Conservation (phyloP, 306 rosid species). For the Glycine tomentella region DNA sequence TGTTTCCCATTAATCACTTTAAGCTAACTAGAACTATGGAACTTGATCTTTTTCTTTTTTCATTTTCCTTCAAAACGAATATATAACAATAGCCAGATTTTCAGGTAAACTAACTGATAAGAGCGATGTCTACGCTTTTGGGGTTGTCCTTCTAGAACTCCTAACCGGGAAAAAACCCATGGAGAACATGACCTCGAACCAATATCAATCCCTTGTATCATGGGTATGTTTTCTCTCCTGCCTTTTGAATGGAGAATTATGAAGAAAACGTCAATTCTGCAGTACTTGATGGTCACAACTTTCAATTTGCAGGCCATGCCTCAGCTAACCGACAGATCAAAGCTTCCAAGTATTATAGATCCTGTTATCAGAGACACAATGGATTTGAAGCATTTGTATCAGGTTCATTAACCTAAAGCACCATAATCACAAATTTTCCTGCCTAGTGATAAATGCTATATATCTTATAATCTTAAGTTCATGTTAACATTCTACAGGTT, state of each 20-base stretch:
- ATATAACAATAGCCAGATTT: slow-evolving; percentile 32
- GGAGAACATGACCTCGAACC: slow-evolving; percentile 62
- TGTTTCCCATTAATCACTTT: background rate
- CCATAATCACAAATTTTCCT: slow-evolving; percentile 22
- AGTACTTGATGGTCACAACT: slow-evolving; percentile 32
- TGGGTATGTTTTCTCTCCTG: slow-evolving; percentile 65
- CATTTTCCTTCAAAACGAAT: slow-evolving; percentile 20
- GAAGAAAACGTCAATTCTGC: slow-evolving; percentile 19
- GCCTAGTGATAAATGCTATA: slow-evolving; percentile 3
- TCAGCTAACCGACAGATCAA: slow-evolving; percentile 84
- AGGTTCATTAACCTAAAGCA: slow-evolving; percentile 60
- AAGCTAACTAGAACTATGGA: slow-evolving; percentile 24
- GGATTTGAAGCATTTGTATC: slow-evolving; percentile 96
- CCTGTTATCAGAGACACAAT: slow-evolving; percentile 76
- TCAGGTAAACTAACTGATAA: slow-evolving; percentile 92
- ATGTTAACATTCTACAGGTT: slow-evolving; percentile 62
- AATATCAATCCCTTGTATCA: slow-evolving; percentile 75
- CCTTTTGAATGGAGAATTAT: slow-evolving; percentile 21
- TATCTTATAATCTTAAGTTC: slow-evolving; percentile 3
- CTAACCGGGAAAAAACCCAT: slow-evolving; percentile 78
- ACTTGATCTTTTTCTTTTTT: background rate
- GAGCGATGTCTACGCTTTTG: slow-evolving; percentile 93
- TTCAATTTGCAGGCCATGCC: slow-evolving; percentile 86
- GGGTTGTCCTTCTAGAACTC: slow-evolving; percentile 87
- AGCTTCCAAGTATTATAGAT: slow-evolving; percentile 85